These are phyloP conservation scores for Aspergillus sp. DNA, from an alignment of 2,329 filamentous ascomycete genomes.

Conservation along the genomic window DNA sequence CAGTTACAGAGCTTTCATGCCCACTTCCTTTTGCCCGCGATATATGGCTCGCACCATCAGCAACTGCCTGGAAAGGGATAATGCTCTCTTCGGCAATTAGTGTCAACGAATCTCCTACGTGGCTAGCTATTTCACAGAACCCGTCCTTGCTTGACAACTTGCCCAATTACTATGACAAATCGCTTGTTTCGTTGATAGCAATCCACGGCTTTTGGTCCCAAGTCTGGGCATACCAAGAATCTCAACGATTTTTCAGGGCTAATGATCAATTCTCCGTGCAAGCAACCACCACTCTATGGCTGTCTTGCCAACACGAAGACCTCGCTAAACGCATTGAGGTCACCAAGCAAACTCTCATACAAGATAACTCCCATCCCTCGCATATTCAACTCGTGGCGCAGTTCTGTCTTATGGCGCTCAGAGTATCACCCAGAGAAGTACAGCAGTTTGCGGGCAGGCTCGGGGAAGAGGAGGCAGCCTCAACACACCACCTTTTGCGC, in stretches of 20 bases:
- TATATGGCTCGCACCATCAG: slow-evolving; percentile 2
- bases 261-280: not conserved
- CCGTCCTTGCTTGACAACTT: not conserved
- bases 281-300: not conserved
- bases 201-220: slow-evolving; percentile 1
- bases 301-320: not conserved
- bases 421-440: not conserved
- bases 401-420: slow-evolving; percentile 3
- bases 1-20: slow-evolving; percentile 3
- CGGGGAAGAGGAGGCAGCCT: slow-evolving; percentile 2
- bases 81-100: not conserved
- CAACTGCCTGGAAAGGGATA: not conserved
- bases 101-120: not conserved
- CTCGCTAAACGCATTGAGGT: not conserved
- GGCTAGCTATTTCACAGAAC: not conserved
- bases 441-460: slow-evolving; percentile 5
- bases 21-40: slow-evolving; percentile 1
- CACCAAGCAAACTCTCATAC: not conserved
- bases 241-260: not conserved
- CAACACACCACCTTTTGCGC: not conserved
- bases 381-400: not conserved
- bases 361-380: not conserved
- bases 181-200: not conserved
- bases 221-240: slow-evolving; percentile 3
- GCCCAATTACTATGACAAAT: not conserved